These are phyloP conservation scores for Patellaria atrata DNA, from an alignment of 495 filamentous ascomycete genomes.

Conservation along the genomic window DNA sequence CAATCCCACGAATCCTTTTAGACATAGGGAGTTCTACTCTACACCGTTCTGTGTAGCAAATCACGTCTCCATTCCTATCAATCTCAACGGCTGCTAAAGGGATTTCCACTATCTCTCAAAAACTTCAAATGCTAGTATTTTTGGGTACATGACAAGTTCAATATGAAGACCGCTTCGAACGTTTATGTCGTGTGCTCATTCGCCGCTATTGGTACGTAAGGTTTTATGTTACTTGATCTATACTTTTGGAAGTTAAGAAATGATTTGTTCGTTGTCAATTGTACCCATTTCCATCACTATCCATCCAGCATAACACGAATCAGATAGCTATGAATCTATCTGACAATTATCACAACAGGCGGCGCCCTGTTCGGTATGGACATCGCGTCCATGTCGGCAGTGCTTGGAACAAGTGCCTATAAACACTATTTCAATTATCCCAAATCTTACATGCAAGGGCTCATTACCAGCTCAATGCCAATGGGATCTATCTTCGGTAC, in stretches of 20 bases:
- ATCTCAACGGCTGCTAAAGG: too few species aligned
- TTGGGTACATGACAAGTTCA: background rate
- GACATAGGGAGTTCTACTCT: too few species aligned
- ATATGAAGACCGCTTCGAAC: conserved; percentile 25
- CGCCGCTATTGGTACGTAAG: conserved; percentile 42
- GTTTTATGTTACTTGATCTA: background rate
- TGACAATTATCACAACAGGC: conserved; percentile 31
- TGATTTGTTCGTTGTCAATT: too few species aligned
- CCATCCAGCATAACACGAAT: too few species aligned
- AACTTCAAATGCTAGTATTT: background rate
- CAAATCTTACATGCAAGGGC: conserved; percentile 36
- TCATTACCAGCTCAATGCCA: conserved; percentile 51
- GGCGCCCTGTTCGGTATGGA: conserved; percentile 57
- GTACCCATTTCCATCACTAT: too few species aligned
- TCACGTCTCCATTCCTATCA: too few species aligned
- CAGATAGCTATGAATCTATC: too few species aligned
- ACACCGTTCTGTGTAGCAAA: too few species aligned
- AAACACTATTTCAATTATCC: conserved; percentile 41
- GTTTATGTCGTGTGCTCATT: conserved; percentile 47
- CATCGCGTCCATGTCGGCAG: conserved; percentile 52
- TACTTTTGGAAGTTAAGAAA: background rate
- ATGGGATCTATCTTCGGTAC: conserved; percentile 56
- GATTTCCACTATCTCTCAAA: background rate
- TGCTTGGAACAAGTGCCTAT: conserved; percentile 44
- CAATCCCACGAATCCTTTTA: too few species aligned